These are phyloP conservation scores for Rhizoclosmatium sp. DNA, from an alignment of 192 early-diverging fungal species.

Conservation along the genomic window DNA sequence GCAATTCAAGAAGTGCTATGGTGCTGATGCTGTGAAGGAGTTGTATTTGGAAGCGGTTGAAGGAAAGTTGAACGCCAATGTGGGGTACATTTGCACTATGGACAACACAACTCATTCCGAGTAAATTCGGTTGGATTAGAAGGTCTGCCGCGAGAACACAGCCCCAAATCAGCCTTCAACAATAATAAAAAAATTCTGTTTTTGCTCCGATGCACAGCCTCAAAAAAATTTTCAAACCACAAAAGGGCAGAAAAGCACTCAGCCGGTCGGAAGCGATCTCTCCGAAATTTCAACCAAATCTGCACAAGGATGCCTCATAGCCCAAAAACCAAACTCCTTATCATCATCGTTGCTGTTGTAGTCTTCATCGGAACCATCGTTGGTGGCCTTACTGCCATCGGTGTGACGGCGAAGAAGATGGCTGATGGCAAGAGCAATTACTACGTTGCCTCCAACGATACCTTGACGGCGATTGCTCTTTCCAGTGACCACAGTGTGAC, in stretches of 20 bases:
- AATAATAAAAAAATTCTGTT: too few species aligned
- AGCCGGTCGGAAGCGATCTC: too few species aligned
- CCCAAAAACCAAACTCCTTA: not conserved
- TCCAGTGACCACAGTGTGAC: not conserved
- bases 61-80: conserved; percentile 29
- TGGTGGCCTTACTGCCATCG: conserved; percentile 2
- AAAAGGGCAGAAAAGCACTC: too few species aligned
- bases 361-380: not conserved
- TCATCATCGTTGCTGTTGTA: not conserved
- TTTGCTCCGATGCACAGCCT: too few species aligned
- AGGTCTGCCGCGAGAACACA: too few species aligned
- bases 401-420: not conserved
- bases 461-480: too few species aligned
- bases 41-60: conserved; percentile 27
- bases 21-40: conserved; percentile 24
- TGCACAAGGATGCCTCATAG: too few species aligned
- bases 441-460: not conserved
- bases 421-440: not conserved
- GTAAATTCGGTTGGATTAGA: too few species aligned
- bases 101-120: not conserved
- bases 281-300: too few species aligned
- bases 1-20: not conserved
- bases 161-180: too few species aligned
- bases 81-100: conserved; percentile 27
- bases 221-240: too few species aligned